These are phyloP conservation scores for Pseudocercospora macadamiae DNA, from an alignment of 2,329 filamentous ascomycete species.

Conservation along the genomic window DNA sequence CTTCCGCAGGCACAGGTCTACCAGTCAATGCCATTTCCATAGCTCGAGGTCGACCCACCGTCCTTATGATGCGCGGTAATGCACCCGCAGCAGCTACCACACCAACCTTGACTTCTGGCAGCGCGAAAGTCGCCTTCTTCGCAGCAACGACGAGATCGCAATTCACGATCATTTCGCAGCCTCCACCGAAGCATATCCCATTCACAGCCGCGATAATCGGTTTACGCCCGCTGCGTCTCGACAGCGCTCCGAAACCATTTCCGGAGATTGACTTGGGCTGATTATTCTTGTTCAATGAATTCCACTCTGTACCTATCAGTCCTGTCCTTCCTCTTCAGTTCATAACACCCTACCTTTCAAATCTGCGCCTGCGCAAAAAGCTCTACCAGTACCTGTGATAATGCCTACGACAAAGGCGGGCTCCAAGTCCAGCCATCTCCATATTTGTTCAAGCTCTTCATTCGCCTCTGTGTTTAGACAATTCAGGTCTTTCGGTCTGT, in stretches of 20 bases:
- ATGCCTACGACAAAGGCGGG: slow-evolving; percentile 37
- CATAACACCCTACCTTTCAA: slow-evolving; percentile 35
- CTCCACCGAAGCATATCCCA: slow-evolving; percentile 73
- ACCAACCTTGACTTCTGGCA: slow-evolving; percentile 73
- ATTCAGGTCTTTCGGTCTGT: slow-evolving; percentile 40
- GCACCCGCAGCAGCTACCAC: slow-evolving; percentile 73
- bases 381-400: slow-evolving; percentile 40
- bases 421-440: slow-evolving; percentile 39
- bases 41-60: slow-evolving; percentile 69
- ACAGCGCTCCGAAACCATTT: slow-evolving; percentile 67
- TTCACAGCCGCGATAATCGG: slow-evolving; percentile 78
- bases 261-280: slow-evolving; percentile 34
- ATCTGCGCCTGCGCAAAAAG: slow-evolving; percentile 43
- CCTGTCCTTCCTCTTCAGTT: not conserved
- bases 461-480: slow-evolving; percentile 40
- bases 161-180: slow-evolving; percentile 76
- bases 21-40: slow-evolving; percentile 69
- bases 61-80: slow-evolving; percentile 66
- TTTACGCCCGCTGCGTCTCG: slow-evolving; percentile 69
- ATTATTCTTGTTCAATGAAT: slow-evolving; percentile 33
- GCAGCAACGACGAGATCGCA: slow-evolving; percentile 70
- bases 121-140: slow-evolving; percentile 61
- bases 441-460: slow-evolving; percentile 37
- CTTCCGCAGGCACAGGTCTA: slow-evolving; percentile 56
- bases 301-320: slow-evolving; percentile 35